Percentiles rank a stretch among this genome's conserved stretches.
Evolutionary conservation across 2,329 filamentous ascomycete species (phyloP).

Genomic region (Cladosporium austrohemisphaericum): DNA sequence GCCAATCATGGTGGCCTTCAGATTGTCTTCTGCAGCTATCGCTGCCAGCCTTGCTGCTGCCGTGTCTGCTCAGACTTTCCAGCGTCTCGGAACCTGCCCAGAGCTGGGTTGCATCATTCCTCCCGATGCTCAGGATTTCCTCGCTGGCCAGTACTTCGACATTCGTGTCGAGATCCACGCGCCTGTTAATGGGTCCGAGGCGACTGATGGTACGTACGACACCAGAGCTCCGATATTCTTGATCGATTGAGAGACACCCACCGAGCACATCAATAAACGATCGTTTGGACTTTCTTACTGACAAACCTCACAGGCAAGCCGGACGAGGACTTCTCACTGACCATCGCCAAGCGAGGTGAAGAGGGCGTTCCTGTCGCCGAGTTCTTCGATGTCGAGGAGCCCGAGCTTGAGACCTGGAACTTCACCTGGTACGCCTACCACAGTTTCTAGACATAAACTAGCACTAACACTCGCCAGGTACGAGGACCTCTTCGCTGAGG

Average conservation of each 20-base stretch:
- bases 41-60: constrained; percentile 4
- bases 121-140: constrained; percentile 65
- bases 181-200: constrained; percentile 67
- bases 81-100: constrained; percentile 54
- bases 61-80: constrained; percentile 50
- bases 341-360: constrained; percentile 62
- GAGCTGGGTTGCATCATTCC: constrained; percentile 54
- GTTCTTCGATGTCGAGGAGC: constrained; percentile 68
- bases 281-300: background rate
- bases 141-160: constrained; percentile 80
- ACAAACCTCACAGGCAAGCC: constrained; percentile 44
- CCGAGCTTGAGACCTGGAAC: constrained; percentile 73
- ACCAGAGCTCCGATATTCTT: constrained; percentile 37
- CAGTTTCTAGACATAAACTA: constrained; percentile 17
- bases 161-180: constrained; percentile 71
- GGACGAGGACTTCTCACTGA: constrained; percentile 72
- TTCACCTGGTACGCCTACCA: constrained; percentile 73
- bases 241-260: too few relatives aligned
- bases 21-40: constrained; percentile 3
- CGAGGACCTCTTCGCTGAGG: constrained; percentile 68
- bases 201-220: constrained; percentile 46
- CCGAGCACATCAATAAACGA: too few relatives aligned
- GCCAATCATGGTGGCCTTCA: constrained; percentile 16
- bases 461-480: constrained; percentile 9
- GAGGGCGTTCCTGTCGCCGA: constrained; percentile 54